Evolutionary conservation across 1,284 basidiomycete genomes (phyloP).

Genomic region (Ganoderma lingzhi): DNA sequence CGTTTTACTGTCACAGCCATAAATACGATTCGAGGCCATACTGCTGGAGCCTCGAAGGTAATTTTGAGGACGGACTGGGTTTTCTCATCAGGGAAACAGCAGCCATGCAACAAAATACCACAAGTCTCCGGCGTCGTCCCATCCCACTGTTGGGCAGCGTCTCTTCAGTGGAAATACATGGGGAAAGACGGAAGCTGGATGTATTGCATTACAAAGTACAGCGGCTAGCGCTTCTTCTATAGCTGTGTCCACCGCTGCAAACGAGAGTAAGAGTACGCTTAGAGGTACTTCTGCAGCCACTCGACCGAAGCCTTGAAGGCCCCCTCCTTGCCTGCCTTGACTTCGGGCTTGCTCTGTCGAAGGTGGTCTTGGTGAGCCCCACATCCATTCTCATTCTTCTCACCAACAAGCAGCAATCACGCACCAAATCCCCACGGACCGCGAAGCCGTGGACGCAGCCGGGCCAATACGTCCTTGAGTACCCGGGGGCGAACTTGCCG

Average conservation of each 20-base stretch:
- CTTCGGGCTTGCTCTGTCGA: constrained; percentile 45
- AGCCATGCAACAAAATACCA: too few relatives aligned
- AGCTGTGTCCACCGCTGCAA: background rate
- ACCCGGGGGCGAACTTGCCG: constrained; percentile 47
- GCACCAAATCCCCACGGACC: constrained; percentile 46
- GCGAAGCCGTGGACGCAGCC: constrained; percentile 64
- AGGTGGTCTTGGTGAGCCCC: constrained; percentile 13
- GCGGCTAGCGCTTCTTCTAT: background rate
- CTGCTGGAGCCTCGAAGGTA: too few relatives aligned
- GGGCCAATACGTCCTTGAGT: constrained; percentile 51
- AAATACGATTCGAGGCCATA: too few relatives aligned
- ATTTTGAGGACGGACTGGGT: too few relatives aligned
- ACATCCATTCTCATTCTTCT: background rate
- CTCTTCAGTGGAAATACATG: too few relatives aligned
- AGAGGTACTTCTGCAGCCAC: constrained; percentile 40
- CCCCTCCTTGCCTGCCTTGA: constrained; percentile 43
- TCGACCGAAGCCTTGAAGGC: constrained; percentile 42
- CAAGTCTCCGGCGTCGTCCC: too few relatives aligned
- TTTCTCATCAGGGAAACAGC: too few relatives aligned
- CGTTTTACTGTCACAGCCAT: too few relatives aligned
- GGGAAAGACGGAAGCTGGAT: background rate
- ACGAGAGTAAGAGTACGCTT: background rate
- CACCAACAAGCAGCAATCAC: constrained; percentile 6
- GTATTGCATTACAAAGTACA: background rate
- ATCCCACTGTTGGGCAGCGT: too few relatives aligned